Evolutionary conservation across 1,284 basidiomycete genomes (phyloP), one percentile per base, ranked within the genome.

Genomic region (Trichosporon faecale): DNA sequence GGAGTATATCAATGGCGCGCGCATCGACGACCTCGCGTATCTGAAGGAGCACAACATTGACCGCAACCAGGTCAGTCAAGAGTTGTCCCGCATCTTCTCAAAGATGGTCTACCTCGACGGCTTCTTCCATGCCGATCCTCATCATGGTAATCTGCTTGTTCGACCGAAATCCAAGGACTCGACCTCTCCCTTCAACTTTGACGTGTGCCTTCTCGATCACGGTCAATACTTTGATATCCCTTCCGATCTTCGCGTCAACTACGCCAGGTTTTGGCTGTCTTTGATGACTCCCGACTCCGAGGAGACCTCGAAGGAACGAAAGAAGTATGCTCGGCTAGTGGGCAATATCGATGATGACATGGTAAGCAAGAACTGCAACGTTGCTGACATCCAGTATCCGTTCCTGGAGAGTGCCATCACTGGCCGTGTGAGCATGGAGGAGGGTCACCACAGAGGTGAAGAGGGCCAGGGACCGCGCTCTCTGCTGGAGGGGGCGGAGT

Each of bases 41-140:
- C 87, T 99, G 8, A 90, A 91, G 40, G 84, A 89, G 60, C 88
- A 94, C 75, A 86, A 89, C 67, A 98, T 99, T 76, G 94, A 99
- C 83, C 88, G 96, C 67, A 99, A 98, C 78, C 91, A 91, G 79
- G 95, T 98, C 55, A 91, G 93, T 2, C 85, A 97, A 72, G 95
- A 98, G 82, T 85, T 96, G n/a, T 88, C 91, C 5, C 85, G 90
- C 72, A 82, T 82, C 33, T 98, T 98, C 79, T 91, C 90, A 64
- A 91, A 90, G 78, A 99, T 99, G 97, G 93, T 99, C 23, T 98
- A 98, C 79, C 82, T 98, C 49, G 93, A 98, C 80, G 96, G 96
- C 44, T 76, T 79, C 72, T 83, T 84, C 73, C 83, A 84, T 70
- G 82, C 84, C 33, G 83, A 84, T 68, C 82, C 82, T 0, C 83